Evolutionary conservation across 768 basidiomycete genomes (phyloP).

Genomic region (Russula abietina): DNA sequence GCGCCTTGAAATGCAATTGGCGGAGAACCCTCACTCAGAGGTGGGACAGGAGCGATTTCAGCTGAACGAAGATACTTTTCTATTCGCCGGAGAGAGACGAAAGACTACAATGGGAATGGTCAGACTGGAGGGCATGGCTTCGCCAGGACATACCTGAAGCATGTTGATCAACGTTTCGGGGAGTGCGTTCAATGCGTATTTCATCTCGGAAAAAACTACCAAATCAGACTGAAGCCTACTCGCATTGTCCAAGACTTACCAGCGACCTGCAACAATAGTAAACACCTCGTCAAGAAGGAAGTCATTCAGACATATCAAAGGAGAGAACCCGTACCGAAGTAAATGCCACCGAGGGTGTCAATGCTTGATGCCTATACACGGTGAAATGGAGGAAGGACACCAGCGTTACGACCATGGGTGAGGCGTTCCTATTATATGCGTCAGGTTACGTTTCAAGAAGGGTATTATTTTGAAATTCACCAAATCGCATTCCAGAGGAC

Average conservation of each 20-base stretch:
- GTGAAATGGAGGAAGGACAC: constrained; percentile 58
- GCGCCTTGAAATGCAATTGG: constrained; percentile 75
- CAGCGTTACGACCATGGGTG: constrained; percentile 47
- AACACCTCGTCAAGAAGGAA: background rate
- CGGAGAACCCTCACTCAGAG: constrained; percentile 49
- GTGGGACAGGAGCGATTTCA: constrained; percentile 62
- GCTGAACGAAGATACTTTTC: constrained; percentile 78
- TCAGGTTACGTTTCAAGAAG: background rate
- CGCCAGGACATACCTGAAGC: constrained; percentile 51
- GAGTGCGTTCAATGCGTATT: constrained; percentile 79
- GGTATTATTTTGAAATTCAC: constrained; percentile 29
- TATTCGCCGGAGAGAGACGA: constrained; percentile 84
- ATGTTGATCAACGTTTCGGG: constrained; percentile 90
- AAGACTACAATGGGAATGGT: constrained; percentile 39
- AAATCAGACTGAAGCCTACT: background rate
- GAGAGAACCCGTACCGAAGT: constrained; percentile 37
- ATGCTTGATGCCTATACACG: constrained; percentile 55
- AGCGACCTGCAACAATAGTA: constrained; percentile 33
- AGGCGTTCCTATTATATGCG: constrained; percentile 33
- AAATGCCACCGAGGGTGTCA: constrained; percentile 85
- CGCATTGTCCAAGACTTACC: constrained; percentile 29
- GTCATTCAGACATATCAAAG: background rate
- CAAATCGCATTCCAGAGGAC: constrained; percentile 49
- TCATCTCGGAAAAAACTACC: constrained; percentile 79
- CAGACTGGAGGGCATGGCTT: background rate